Base-by-base conservation (phyloP, 441 rosid genomes). In the Brassica hybrid region DNA sequence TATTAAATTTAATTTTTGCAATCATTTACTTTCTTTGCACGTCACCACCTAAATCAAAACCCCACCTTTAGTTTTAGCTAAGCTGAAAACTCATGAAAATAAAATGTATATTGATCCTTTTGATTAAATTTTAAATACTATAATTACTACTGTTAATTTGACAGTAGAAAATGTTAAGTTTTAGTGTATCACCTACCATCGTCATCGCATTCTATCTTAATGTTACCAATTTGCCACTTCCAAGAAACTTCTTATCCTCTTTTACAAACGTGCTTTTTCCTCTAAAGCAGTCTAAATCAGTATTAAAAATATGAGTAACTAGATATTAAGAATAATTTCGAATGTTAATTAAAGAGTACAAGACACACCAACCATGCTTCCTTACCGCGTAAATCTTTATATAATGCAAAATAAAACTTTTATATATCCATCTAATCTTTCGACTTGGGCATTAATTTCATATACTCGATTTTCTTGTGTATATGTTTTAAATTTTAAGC, bases 301-400 rank as follows among this genome's bases (percentile, higher is more conserved):
- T 69, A 4, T n/a, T 19, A 57, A 16, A 69, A n/a, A 71, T 45
- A 71, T 38, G 13, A 71, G 16, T 57, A 72, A 65, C 6, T 5
- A 48, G 50, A 34, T 50, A 11, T 41, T 60, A 23, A 72, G 52
- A 74, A 79, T 79, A 59, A 63, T 74, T 74, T 16, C 56, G 2
- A 8, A 27, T 43, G 2, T 13, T 2, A 25, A 59, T 27, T 21
- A 54, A 60, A 25, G 38, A 60, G 65, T 60, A 59, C 64, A 61
- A 54, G 5, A 67, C 71, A 50, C 71, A 73, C 79, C 78, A 68
- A 73, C 82, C 67, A 69, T 69, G 68, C 34, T 54, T 36, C 76
- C 80, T 34, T 21, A 11, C 80, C 80, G 80, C 80, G 83, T 80
- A 71, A 48, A 70, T 69, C 30, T 71, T 73, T 57, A 11, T 7